Conservation (phyloP, 108 stramenopile genomes). For the Pseudonitzschia pungens region DNA sequence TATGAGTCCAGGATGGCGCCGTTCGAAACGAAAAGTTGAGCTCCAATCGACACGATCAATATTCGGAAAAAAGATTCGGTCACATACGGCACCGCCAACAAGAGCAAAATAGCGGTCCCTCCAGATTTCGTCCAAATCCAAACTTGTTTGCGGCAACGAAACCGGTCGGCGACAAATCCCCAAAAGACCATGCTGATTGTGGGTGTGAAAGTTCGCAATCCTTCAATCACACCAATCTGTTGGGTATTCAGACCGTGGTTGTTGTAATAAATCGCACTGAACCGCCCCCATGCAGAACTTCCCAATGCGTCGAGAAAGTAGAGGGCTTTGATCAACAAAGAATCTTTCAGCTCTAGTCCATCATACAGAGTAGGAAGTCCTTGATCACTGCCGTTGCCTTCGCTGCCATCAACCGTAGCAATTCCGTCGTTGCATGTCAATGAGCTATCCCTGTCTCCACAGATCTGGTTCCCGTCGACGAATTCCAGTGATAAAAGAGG, state of each 20-base stretch:
- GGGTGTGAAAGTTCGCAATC: constrained; percentile 30
- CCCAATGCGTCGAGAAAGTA: constrained; percentile 50
- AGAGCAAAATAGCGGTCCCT: constrained; percentile 28
- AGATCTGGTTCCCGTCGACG: background rate
- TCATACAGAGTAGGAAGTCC: constrained; percentile 13
- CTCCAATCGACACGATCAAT: constrained; percentile 26
- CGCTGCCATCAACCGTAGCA: background rate
- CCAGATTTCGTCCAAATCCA: constrained; percentile 38
- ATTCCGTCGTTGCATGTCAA: background rate
- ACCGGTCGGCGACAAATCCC: constrained; percentile 40
- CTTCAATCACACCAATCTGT: constrained; percentile 47
- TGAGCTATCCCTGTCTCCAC: background rate
- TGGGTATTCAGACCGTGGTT: constrained; percentile 31
- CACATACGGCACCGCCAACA: constrained; percentile 41
- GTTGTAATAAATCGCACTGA: constrained; percentile 51
- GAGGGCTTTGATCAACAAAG: constrained; percentile 40
- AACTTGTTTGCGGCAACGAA: constrained; percentile 45
- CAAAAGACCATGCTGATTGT: constrained; percentile 32
- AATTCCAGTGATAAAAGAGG: background rate
- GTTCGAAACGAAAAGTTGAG: constrained; percentile 39
- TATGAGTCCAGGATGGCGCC: constrained; percentile 46
- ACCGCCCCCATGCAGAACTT: constrained; percentile 52
- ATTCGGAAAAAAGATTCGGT: constrained; percentile 31
- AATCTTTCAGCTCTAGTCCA: constrained; percentile 29
- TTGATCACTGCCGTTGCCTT: background rate